Evolutionary conservation across 2,329 filamentous ascomycete species (phyloP).

Genomic region (Sporothrix globosa): DNA sequence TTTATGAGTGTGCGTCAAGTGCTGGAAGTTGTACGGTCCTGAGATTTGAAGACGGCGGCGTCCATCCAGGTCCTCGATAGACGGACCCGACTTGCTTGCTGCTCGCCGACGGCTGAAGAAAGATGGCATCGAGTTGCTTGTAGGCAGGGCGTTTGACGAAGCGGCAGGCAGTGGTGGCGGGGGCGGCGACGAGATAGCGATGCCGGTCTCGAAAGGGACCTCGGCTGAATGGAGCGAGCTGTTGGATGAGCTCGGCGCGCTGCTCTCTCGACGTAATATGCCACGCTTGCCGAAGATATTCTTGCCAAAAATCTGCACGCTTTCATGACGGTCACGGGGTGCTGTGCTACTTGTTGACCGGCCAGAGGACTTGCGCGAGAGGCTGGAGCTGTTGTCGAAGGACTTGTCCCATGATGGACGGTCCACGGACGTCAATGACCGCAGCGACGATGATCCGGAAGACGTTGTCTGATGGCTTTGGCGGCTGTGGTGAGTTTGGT

Average conservation of each 20-base stretch:
- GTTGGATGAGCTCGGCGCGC: slow-evolving; percentile 52
- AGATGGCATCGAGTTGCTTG: slow-evolving; percentile 46
- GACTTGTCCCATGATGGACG: slow-evolving; percentile 55
- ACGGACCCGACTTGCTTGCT: slow-evolving; percentile 41
- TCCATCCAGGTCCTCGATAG: slow-evolving; percentile 39
- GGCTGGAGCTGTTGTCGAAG: slow-evolving; percentile 45
- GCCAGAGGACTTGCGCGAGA: slow-evolving; percentile 61
- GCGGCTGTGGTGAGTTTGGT: slow-evolving; percentile 24
- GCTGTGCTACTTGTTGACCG: slow-evolving; percentile 58
- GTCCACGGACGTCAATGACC: slow-evolving; percentile 51
- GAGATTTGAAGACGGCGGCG: slow-evolving; percentile 60
- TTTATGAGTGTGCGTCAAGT: slow-evolving; percentile 61
- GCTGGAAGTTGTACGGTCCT: slow-evolving; percentile 68
- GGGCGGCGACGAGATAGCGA: slow-evolving; percentile 28
- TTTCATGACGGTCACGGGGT: slow-evolving; percentile 60
- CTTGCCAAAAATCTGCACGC: slow-evolving; percentile 62
- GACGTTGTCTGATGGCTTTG: slow-evolving; percentile 54
- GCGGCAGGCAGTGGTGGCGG: slow-evolving; percentile 38
- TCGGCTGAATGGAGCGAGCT: slow-evolving; percentile 57
- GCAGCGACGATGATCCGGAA: slow-evolving; percentile 60
- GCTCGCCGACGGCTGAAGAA: slow-evolving; percentile 57
- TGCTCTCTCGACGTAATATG: slow-evolving; percentile 57
- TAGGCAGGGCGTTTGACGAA: slow-evolving; percentile 41
- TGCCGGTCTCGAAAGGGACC: slow-evolving; percentile 42
- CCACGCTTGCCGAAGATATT: slow-evolving; percentile 60